These are phyloP conservation scores for Pichia sp. DNA, from an alignment of 1,139 yeast genomes.

Conservation along the genomic window DNA sequence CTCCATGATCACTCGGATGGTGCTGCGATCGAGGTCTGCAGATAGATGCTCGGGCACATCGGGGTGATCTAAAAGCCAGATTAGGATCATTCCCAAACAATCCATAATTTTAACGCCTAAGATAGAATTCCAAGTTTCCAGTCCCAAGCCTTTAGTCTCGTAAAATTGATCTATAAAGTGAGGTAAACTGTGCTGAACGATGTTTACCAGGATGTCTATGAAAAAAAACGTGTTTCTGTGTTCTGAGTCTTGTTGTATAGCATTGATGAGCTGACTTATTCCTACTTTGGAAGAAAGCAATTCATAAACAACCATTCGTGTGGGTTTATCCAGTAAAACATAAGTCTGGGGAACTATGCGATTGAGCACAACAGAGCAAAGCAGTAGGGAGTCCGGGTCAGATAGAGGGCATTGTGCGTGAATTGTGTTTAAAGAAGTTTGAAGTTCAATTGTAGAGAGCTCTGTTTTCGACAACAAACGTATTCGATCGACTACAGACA, in stretches of 20 bases:
- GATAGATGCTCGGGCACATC: background rate
- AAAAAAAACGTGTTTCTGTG: background rate
- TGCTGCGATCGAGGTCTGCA: conserved; percentile 1
- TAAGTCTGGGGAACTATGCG: conserved; percentile 18
- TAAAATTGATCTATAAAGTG: background rate
- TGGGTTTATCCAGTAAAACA: conserved; percentile 7
- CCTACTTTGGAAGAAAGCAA: conserved; percentile 5
- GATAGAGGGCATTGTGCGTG: conserved; percentile 8
- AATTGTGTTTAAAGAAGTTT: conserved; percentile 13
- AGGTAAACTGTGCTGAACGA: background rate
- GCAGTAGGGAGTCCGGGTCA: conserved; percentile 8
- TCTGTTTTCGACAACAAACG: background rate
- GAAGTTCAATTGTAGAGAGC: conserved; percentile 12
- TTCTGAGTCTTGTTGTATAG: background rate
- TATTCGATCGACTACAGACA: background rate
- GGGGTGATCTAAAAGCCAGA: conserved; percentile 11
- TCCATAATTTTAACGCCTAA: conserved; percentile 9
- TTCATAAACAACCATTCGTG: conserved; percentile 2
- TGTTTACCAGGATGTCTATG: conserved; percentile 5
- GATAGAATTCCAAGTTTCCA: conserved; percentile 7
- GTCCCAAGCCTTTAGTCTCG: background rate
- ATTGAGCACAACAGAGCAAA: conserved; percentile 11
- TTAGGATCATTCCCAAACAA: conserved; percentile 1
- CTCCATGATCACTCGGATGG: background rate
- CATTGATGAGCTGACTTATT: conserved; percentile 7